phyloP scores from a whole-genome alignment of 306 rosid genomes.

The Canavalia ensiformis region DNA sequence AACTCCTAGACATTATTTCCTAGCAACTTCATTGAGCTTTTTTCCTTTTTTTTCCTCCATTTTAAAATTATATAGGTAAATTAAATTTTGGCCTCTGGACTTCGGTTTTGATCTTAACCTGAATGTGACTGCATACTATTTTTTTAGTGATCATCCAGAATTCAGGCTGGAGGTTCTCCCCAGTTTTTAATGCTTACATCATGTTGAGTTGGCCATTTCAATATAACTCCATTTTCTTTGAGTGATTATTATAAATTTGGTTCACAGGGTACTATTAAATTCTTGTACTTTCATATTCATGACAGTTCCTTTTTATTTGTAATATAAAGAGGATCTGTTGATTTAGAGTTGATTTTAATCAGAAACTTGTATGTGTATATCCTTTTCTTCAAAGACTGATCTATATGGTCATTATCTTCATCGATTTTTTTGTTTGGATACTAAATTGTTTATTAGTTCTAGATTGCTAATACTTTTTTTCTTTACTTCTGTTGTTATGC shows the following conservation, averaged over 20 bases:
- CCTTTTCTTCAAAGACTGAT: constrained; percentile 23
- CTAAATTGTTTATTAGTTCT: constrained; percentile 14
- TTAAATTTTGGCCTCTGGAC: neutral
- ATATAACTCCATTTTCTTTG: constrained; percentile 2
- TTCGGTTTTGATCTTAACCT: neutral
- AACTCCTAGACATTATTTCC: neutral
- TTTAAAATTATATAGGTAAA: neutral
- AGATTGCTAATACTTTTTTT: constrained; percentile 1
- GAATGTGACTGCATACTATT: neutral
- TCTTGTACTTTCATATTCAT: neutral
- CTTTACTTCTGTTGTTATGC: constrained; percentile 44
- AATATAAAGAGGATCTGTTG: neutral
- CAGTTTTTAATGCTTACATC: constrained; percentile 18
- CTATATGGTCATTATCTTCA: neutral
- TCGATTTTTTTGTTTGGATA: constrained; percentile 19
- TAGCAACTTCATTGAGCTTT: constrained; percentile 3
- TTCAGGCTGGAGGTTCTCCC: constrained; percentile 11
- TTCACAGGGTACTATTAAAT: neutral
- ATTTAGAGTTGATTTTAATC: neutral
- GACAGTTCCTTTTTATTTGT: neutral
- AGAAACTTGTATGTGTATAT: neutral
- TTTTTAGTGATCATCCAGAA: neutral
- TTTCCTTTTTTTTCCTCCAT: neutral
- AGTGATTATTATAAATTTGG: neutral
- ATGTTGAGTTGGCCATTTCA: constrained; percentile 12